Percentiles rank a stretch among this genome's conserved stretches.
These are phyloP conservation scores for Nannizzia gypsea DNA, from an alignment of 2,329 filamentous ascomycete genomes.

Conservation along the genomic window DNA sequence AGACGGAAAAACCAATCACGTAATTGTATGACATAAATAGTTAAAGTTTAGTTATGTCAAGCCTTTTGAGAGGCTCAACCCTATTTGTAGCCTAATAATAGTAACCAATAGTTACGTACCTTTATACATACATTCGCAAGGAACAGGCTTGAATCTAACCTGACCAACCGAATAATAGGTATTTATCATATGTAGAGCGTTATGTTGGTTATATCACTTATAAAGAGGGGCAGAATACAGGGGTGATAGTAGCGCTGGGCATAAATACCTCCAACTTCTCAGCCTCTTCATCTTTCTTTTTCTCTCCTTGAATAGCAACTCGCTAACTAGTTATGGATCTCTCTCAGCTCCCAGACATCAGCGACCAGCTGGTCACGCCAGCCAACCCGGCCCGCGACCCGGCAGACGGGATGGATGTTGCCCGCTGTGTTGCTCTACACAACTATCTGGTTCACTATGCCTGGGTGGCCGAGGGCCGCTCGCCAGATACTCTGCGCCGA, in stretches of 20 bases:
- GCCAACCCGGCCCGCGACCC: conserved; percentile 19
- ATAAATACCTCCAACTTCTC: not conserved
- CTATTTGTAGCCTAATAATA: no score
- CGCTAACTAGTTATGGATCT: not conserved
- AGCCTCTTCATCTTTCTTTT: not conserved
- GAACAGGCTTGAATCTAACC: no score
- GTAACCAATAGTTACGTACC: no score
- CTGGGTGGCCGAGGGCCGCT: conserved; percentile 10
- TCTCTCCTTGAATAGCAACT: not conserved
- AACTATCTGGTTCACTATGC: conserved; percentile 23
- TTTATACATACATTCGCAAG: no score
- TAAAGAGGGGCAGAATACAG: not conserved
- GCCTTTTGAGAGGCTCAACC: no score
- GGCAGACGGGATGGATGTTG: conserved; percentile 19
- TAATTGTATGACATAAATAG: no score
- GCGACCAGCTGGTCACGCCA: conserved; percentile 19
- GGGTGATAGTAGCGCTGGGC: not conserved
- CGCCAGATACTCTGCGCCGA: not conserved
- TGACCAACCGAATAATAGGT: no score
- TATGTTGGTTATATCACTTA: no score
- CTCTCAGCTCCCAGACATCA: conserved; percentile 4
- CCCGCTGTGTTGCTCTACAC: conserved; percentile 23
- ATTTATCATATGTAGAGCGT: no score
- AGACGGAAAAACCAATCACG: no score
- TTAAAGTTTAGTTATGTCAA: no score